Evolutionary conservation across 164 flowering plant species (phyloP).

Genomic region (Magnolia sinica): DNA sequence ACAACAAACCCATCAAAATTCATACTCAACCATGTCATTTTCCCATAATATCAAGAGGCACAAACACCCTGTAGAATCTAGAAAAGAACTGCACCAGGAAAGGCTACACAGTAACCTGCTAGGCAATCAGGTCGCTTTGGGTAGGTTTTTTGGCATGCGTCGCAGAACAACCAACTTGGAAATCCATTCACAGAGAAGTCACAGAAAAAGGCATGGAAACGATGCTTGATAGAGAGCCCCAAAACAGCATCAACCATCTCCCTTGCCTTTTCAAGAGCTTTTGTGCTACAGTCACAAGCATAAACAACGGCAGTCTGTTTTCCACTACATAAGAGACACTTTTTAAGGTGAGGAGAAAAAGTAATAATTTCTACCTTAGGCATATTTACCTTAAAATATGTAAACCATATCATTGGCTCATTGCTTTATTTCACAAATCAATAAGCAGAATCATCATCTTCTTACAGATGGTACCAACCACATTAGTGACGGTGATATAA

Average conservation of each 20-base stretch:
- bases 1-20: slow-evolving; percentile 1
- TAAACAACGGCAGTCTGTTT: slow-evolving; percentile 44
- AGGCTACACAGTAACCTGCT: slow-evolving; percentile 35
- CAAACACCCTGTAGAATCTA: background rate
- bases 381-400: too few species aligned
- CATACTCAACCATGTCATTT: background rate
- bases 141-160: slow-evolving; percentile 31
- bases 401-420: too few species aligned
- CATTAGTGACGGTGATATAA: too few species aligned
- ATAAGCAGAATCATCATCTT: too few species aligned
- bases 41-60: background rate
- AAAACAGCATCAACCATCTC: slow-evolving; percentile 36
- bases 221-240: slow-evolving; percentile 25
- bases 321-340: slow-evolving; percentile 30
- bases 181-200: slow-evolving; percentile 59
- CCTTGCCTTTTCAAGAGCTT: slow-evolving; percentile 66
- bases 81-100: background rate
- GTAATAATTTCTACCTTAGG: too few species aligned
- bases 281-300: slow-evolving; percentile 86
- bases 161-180: slow-evolving; percentile 70
- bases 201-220: slow-evolving; percentile 67
- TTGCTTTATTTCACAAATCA: too few species aligned
- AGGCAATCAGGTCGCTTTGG: slow-evolving; percentile 14
- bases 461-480: too few species aligned
- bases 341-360: background rate